phyloP scores from a whole-genome alignment of 2,329 filamentous ascomycete species.

The Elsinoe necatrix region DNA sequence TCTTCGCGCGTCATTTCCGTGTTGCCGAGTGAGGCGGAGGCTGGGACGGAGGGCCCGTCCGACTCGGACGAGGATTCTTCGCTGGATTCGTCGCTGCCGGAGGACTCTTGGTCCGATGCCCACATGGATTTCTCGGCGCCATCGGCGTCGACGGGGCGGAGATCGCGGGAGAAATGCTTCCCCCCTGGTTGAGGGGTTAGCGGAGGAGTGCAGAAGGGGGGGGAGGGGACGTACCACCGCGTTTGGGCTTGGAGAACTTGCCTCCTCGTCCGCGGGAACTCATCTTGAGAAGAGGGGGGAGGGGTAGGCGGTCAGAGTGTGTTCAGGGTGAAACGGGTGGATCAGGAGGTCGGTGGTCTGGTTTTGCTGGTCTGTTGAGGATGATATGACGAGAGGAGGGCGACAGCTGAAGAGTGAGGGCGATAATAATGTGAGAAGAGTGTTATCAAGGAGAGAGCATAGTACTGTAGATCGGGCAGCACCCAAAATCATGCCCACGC shows the following conservation, averaged over 20 bases:
- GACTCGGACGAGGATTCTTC: conserved; percentile 31
- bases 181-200: conserved; percentile 53
- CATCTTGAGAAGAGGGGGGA: conserved; percentile 35
- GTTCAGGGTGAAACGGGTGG: background rate
- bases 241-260: conserved; percentile 88
- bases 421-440: background rate
- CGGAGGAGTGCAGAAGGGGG: background rate
- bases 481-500: background rate
- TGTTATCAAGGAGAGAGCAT: background rate
- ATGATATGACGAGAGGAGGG: background rate
- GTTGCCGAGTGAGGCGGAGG: conserved; percentile 25
- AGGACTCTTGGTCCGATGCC: conserved; percentile 50
- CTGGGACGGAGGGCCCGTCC: conserved; percentile 21
- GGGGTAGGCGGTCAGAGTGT: conserved; percentile 6
- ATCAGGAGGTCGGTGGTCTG: background rate
- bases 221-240: conserved; percentile 61
- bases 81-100: conserved; percentile 38
- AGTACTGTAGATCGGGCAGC: background rate
- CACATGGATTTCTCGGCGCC: conserved; percentile 87
- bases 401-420: background rate
- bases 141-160: conserved; percentile 79
- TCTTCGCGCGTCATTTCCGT: conserved; percentile 69
- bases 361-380: background rate
- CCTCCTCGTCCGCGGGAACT: conserved; percentile 67
- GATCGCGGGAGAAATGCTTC: conserved; percentile 88